Evolutionary conservation across 805 yeast species (phyloP).

Genomic region (Hanseniaspora singularis): DNA sequence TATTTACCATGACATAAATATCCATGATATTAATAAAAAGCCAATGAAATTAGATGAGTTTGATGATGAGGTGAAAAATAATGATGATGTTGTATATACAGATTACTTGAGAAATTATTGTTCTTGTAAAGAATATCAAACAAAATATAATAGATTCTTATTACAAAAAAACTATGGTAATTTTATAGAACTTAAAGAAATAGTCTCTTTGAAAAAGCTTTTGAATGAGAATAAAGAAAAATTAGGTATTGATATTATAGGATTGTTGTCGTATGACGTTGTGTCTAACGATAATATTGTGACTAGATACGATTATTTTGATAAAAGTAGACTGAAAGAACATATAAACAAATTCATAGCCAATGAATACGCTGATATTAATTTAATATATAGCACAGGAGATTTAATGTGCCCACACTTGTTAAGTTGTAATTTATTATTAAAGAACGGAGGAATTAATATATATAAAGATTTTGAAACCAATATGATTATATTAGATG

Average conservation of each 20-base stretch:
- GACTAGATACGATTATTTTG: background rate
- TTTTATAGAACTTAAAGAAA: constrained; percentile 6
- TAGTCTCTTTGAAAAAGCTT: constrained; percentile 1
- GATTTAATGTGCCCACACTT: constrained; percentile 28
- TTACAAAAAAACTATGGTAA: constrained; percentile 4
- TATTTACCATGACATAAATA: background rate
- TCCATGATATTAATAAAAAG: background rate
- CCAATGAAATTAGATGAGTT: constrained; percentile 18
- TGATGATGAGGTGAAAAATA: background rate
- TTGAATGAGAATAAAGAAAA: background rate
- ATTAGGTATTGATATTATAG: constrained; percentile 8
- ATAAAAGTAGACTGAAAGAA: background rate
- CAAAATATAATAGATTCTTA: constrained; percentile 1
- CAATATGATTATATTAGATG: background rate
- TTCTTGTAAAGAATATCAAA: constrained; percentile 26
- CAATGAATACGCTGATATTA: background rate
- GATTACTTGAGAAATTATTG: constrained; percentile 28
- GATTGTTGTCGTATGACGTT: constrained; percentile 1
- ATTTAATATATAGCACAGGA: constrained; percentile 13
- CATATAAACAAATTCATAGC: background rate
- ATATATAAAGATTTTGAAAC: background rate
- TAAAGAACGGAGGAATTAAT: constrained; percentile 9
- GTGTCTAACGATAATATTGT: background rate
- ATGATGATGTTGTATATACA: constrained; percentile 22
- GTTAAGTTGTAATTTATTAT: constrained; percentile 20